phyloP scores from a whole-genome alignment of 2,329 filamentous ascomycete genomes.

The Canariomyces notabilis region DNA sequence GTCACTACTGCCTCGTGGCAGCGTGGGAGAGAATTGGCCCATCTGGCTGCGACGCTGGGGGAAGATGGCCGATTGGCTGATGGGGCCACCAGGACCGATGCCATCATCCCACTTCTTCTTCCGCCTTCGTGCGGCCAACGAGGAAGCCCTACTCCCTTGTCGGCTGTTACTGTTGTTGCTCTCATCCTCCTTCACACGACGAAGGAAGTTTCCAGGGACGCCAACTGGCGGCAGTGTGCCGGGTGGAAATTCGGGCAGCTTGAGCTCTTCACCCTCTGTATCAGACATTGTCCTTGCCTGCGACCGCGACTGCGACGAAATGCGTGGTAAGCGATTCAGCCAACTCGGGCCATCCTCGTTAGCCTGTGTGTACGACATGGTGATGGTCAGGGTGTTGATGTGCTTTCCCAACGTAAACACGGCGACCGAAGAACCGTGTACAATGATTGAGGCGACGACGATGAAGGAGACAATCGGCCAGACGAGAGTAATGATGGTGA shows the following conservation, averaged over 20 bases:
- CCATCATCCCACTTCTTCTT: constrained; percentile 66
- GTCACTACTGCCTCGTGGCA: constrained; percentile 12
- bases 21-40: constrained; percentile 19
- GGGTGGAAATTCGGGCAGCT: constrained; percentile 56
- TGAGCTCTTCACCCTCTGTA: constrained; percentile 62
- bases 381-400: constrained; percentile 93
- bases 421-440: constrained; percentile 96
- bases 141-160: constrained; percentile 54
- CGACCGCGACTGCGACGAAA: constrained; percentile 65
- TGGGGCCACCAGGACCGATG: constrained; percentile 77
- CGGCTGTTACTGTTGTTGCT: too few species aligned
- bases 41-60: constrained; percentile 47
- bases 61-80: constrained; percentile 83
- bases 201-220: constrained; percentile 70
- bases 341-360: constrained; percentile 85
- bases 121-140: constrained; percentile 55
- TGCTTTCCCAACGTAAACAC: constrained; percentile 97
- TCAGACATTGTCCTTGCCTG: constrained; percentile 82
- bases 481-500: constrained; percentile 73
- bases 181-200: constrained; percentile 78
- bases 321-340: constrained; percentile 86
- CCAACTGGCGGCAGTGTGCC: constrained; percentile 69
- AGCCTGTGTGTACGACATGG: constrained; percentile 90
- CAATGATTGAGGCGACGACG: constrained; percentile 87
- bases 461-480: constrained; percentile 96